Percentiles rank a stretch among this genome's conserved stretches.
Evolutionary conservation across 768 basidiomycete species (phyloP).

Genomic region (Dictyophora rubrovolvata): DNA sequence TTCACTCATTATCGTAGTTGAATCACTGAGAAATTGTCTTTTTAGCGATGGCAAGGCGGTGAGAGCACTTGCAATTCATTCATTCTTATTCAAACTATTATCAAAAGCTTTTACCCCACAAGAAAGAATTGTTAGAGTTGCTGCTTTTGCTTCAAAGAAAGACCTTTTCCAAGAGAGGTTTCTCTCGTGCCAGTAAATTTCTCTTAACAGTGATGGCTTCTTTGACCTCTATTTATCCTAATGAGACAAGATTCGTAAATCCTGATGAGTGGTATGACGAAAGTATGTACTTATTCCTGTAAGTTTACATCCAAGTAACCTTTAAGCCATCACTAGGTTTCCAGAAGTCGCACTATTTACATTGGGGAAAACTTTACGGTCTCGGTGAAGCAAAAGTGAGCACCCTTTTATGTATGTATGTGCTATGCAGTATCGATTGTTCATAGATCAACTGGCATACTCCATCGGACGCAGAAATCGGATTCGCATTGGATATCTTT

Average conservation of each 20-base stretch:
- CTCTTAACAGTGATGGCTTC: constrained; percentile 63
- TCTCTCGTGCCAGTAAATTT: constrained; percentile 70
- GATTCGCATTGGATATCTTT: constrained; percentile 64
- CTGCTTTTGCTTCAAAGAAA: constrained; percentile 57
- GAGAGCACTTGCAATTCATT: constrained; percentile 15
- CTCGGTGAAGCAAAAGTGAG: constrained; percentile 59
- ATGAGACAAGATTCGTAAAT: constrained; percentile 76
- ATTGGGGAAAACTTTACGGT: constrained; percentile 74
- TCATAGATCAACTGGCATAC: constrained; percentile 70
- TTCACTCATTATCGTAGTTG: neutral
- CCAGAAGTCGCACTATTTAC: constrained; percentile 52
- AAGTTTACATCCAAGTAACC: neutral
- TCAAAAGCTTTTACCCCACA: constrained; percentile 55
- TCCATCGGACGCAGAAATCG: constrained; percentile 58
- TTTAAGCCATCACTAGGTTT: constrained; percentile 39
- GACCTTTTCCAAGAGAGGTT: constrained; percentile 71
- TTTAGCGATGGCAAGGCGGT: constrained; percentile 48
- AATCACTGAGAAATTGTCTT: neutral
- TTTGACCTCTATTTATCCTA: constrained; percentile 69
- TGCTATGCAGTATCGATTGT: neutral
- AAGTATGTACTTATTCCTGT: constrained; percentile 31
- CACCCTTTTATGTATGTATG: neutral
- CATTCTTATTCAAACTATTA: constrained; percentile 2
- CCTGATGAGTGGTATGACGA: constrained; percentile 63
- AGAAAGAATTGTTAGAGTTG: constrained; percentile 48